Evolutionary conservation across 2,329 filamentous ascomycete genomes (phyloP), one percentile per base, ranked within the genome.

Genomic region (Didymella sp.): DNA sequence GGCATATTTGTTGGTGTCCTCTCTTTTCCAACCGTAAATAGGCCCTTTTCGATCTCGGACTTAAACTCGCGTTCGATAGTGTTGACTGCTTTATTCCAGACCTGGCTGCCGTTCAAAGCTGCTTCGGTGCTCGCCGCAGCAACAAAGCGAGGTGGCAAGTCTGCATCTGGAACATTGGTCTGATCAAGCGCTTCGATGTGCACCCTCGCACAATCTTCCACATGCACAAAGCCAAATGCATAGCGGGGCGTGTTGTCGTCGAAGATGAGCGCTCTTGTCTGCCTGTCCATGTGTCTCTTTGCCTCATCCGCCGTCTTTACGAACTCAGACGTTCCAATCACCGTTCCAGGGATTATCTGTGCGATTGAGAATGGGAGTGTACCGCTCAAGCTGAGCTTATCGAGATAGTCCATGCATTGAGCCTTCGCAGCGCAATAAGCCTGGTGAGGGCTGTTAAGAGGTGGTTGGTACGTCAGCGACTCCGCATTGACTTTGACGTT

Each of bases 361-460:
- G 64, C 61, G 24, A 75, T 69, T 1, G 67, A 70, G 41, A 72
- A 74, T 0, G 68, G 62, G n/a, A 59, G 19, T n/a, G 33, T 46
- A 1, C 37, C n/a, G 21, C 53, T 45, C 3, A 30, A 24, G 17
- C 52, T 58, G 1, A 72, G 50, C 2, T 58, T 44, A 5, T 68
- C 60, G n/a, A 75, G 70, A 38, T 68, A 63, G 6, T 48, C 53
- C 67, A 75, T 75, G 43, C 70, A 74, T 45, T 72, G 66, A 0
- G 73, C 71, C 62, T 75, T 75, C 41, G 71, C 67, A 1, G 66
- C 66, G 50, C 64, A 71, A 51, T 75, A 75, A 1, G 73, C 72
- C 28, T 74, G 69, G 48, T 75, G 73, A 1, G 69, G 28, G 6
- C 71, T 71, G 5, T 58, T 43, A 3, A 74, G 59, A 1, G 72